phyloP scores from a whole-genome alignment of 108 stramenopile species.

The Skeletonema menzelii region DNA sequence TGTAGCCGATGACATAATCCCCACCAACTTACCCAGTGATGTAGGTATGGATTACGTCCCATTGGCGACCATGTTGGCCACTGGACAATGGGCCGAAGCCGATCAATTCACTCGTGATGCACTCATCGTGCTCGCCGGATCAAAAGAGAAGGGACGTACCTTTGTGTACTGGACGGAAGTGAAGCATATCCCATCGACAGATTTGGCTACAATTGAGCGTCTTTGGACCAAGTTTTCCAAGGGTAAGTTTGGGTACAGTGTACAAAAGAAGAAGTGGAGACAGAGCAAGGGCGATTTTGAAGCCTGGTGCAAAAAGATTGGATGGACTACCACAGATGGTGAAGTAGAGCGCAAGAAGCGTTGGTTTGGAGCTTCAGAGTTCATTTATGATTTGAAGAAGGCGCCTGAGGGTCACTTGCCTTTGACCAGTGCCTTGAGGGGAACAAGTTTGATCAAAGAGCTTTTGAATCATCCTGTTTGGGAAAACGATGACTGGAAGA shows the following conservation, averaged over 20 bases:
- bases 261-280: conserved; percentile 92
- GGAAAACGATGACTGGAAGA: conserved; percentile 95
- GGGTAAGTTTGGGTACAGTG: conserved; percentile 95
- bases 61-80: conserved; percentile 88
- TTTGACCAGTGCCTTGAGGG: conserved; percentile 93
- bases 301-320: conserved; percentile 91
- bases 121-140: conserved; percentile 88
- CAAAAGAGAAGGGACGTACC: conserved; percentile 83
- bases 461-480: conserved; percentile 92
- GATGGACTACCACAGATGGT: conserved; percentile 94
- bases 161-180: conserved; percentile 99
- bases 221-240: conserved; percentile 93
- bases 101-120: conserved; percentile 97
- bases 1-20: conserved; percentile 64
- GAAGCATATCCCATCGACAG: conserved; percentile 86
- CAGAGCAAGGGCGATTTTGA: conserved; percentile 93
- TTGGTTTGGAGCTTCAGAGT: conserved; percentile 97
- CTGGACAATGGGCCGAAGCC: conserved; percentile 85
- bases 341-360: conserved; percentile 95
- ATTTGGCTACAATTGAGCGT: conserved; percentile 94
- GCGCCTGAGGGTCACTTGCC: conserved; percentile 95
- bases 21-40: conserved; percentile 84
- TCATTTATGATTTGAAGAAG: conserved; percentile 95
- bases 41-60: conserved; percentile 93
- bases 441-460: conserved; percentile 91